These are phyloP conservation scores for Simplicillium aogashimaense DNA, from an alignment of 2,329 filamentous ascomycete genomes.

Conservation along the genomic window DNA sequence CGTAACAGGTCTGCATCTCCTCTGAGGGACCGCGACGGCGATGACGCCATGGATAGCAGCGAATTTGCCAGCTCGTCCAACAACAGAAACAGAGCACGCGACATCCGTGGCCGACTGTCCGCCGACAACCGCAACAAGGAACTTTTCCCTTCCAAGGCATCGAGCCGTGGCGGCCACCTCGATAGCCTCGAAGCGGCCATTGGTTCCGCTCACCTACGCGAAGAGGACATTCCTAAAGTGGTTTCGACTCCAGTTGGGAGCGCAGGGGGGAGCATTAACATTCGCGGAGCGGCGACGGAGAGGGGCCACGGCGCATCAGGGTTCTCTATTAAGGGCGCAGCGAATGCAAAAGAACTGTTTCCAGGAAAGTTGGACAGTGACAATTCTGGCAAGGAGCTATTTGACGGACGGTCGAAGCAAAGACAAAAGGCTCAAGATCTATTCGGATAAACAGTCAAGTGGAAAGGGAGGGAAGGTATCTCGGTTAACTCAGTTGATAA, in stretches of 20 bases:
- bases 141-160: constrained; percentile 25
- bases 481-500: not conserved
- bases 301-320: constrained; percentile 33
- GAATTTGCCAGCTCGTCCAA: constrained; percentile 16
- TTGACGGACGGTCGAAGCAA: constrained; percentile 47
- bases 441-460: constrained; percentile 29
- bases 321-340: constrained; percentile 56
- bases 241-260: constrained; percentile 40
- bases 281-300: constrained; percentile 47
- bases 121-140: constrained; percentile 22
- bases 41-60: constrained; percentile 24
- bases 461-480: not conserved
- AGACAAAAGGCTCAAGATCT: constrained; percentile 64
- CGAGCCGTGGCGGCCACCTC: constrained; percentile 18
- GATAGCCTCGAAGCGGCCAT: constrained; percentile 28
- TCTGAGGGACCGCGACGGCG: constrained; percentile 28
- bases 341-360: constrained; percentile 62
- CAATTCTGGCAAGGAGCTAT: constrained; percentile 58
- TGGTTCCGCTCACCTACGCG: constrained; percentile 24
- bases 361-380: constrained; percentile 36
- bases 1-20: constrained; percentile 46
- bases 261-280: constrained; percentile 39
- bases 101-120: constrained; percentile 22
- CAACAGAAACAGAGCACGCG: constrained; percentile 22
- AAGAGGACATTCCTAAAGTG: constrained; percentile 41